Conservation (phyloP, 1,284 basidiomycete genomes). For the Papiliotrema laurentii region DNA sequence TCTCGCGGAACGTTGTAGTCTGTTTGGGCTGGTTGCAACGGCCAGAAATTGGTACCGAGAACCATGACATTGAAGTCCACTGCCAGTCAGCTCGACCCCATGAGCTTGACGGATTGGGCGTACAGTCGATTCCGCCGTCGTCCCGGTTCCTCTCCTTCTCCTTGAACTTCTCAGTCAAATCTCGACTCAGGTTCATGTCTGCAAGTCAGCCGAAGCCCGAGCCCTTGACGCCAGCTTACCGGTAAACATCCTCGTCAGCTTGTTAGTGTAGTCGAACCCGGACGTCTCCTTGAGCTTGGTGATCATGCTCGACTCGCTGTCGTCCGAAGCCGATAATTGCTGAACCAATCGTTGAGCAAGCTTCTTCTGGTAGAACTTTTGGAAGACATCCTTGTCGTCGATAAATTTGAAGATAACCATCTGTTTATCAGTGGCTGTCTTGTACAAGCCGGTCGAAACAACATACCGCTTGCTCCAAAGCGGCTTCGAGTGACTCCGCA, state of each 20-base stretch:
- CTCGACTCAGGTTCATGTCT: constrained; percentile 96
- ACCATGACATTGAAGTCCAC: constrained; percentile 93
- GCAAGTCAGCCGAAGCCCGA: constrained; percentile 1
- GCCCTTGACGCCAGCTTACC: constrained; percentile 54
- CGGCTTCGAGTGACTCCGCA: constrained; percentile 87
- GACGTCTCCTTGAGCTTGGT: constrained; percentile 97
- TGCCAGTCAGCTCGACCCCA: constrained; percentile 11
- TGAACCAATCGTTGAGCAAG: constrained; percentile 92
- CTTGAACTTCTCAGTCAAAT: constrained; percentile 94
- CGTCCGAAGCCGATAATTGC: constrained; percentile 88
- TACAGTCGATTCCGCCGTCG: constrained; percentile 49
- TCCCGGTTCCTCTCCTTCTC: constrained; percentile 74
- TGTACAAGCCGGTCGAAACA: too few species aligned
- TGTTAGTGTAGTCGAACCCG: constrained; percentile 98
- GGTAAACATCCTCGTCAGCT: constrained; percentile 97
- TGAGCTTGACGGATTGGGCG: not conserved
- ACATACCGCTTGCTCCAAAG: constrained; percentile 82
- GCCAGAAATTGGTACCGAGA: constrained; percentile 95
- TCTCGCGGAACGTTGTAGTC: constrained; percentile 88
- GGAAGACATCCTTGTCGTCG: constrained; percentile 99
- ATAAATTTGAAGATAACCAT: constrained; percentile 99
- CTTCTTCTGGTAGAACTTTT: constrained; percentile 97
- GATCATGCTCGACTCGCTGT: constrained; percentile 97
- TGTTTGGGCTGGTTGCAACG: constrained; percentile 73
- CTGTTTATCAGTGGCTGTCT: constrained; percentile 48